Evolutionary conservation across 1,139 yeast genomes (phyloP).

Genomic region (Pichia norvegensis): DNA sequence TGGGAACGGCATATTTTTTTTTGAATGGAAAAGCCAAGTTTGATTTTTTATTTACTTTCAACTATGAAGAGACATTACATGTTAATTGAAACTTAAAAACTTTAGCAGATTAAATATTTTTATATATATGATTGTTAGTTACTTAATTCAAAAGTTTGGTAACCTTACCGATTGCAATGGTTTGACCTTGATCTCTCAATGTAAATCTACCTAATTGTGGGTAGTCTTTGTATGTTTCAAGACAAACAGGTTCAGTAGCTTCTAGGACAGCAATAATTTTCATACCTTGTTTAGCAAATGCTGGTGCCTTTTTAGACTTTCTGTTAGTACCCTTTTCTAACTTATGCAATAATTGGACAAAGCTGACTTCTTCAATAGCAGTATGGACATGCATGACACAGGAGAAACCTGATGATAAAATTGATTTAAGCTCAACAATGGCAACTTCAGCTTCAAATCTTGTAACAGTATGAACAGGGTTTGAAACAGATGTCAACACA

Average conservation of each 20-base stretch:
- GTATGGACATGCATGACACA: constrained; percentile 99
- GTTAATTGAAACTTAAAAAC: no score
- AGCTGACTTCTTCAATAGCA: constrained; percentile 89
- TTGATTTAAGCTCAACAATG: constrained; percentile 89
- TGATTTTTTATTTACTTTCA: background rate
- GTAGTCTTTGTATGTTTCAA: constrained; percentile 84
- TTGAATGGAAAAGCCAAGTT: background rate
- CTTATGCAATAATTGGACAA: constrained; percentile 80
- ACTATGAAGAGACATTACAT: background rate
- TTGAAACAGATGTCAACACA: constrained; percentile 75
- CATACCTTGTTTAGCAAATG: constrained; percentile 98
- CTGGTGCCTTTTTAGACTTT: constrained; percentile 93
- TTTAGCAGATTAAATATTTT: background rate
- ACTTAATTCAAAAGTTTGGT: constrained; percentile 47
- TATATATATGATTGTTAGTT: background rate
- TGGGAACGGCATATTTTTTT: constrained; percentile 20
- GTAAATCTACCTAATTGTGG: constrained; percentile 98
- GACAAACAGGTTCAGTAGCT: constrained; percentile 78
- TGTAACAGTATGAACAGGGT: constrained; percentile 88
- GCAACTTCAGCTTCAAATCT: constrained; percentile 94
- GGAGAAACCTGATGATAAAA: constrained; percentile 88
- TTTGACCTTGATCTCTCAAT: constrained; percentile 94
- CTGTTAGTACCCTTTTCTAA: constrained; percentile 95
- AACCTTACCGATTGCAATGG: constrained; percentile 97
- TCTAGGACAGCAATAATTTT: constrained; percentile 90